phyloP scores from a whole-genome alignment of 1,284 basidiomycete species.

The Puccinia hordei region DNA sequence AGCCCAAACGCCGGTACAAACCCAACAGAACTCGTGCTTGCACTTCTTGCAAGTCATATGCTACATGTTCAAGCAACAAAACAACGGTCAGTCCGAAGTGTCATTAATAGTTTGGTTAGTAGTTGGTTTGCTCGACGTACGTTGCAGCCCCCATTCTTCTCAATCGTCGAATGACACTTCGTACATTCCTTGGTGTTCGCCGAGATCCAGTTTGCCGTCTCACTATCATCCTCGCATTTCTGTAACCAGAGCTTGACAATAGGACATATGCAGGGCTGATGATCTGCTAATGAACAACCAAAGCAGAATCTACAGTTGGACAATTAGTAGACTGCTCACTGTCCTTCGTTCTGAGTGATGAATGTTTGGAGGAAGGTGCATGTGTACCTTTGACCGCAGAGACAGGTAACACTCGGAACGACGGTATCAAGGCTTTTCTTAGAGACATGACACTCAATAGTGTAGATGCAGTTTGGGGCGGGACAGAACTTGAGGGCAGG shows the following conservation, averaged over 20 bases:
- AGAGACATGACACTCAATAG: conserved; percentile 78
- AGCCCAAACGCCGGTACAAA: conserved; percentile 81
- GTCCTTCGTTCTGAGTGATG: background rate
- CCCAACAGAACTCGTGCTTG: conserved; percentile 79
- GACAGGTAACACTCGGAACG: conserved; percentile 87
- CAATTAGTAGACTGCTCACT: background rate
- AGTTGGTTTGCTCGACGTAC: conserved; percentile 63
- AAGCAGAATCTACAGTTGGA: conserved; percentile 67
- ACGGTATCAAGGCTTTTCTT: conserved; percentile 67
- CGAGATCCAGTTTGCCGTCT: conserved; percentile 99
- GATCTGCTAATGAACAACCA: conserved; percentile 65
- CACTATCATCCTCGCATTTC: conserved; percentile 95
- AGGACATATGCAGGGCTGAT: conserved; percentile 84
- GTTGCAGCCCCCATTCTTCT: conserved; percentile 99
- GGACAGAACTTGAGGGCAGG: conserved; percentile 88
- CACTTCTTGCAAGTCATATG: conserved; percentile 99
- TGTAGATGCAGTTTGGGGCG: conserved; percentile 68
- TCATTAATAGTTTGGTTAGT: too few relatives aligned
- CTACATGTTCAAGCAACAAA: conserved; percentile 63
- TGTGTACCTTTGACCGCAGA: conserved; percentile 69
- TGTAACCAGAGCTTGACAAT: conserved; percentile 92
- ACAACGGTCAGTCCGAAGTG: conserved; percentile 53
- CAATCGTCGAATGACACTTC: conserved; percentile 92
- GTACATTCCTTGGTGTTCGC: conserved; percentile 98
- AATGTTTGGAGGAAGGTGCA: too few relatives aligned